Evolutionary conservation across 2,329 filamentous ascomycete genomes (phyloP).

Genomic region (Penicillium sp.): DNA sequence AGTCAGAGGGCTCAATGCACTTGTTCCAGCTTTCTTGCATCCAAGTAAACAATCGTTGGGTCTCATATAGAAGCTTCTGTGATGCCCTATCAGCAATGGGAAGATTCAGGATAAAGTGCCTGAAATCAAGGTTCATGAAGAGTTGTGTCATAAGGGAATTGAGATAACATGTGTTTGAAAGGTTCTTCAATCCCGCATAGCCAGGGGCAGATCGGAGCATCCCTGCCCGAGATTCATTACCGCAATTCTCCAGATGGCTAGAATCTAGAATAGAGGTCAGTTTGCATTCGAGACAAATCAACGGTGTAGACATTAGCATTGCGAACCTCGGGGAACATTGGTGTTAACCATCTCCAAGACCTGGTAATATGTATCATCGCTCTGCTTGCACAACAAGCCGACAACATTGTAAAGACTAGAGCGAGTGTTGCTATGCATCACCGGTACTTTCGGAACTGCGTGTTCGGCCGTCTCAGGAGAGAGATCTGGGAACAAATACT

Average conservation of each 20-base stretch:
- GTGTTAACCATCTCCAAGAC: slow-evolving; percentile 52
- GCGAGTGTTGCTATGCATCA: slow-evolving; percentile 56
- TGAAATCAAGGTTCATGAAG: slow-evolving; percentile 90
- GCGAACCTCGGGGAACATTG: slow-evolving; percentile 51
- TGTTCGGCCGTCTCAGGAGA: slow-evolving; percentile 31
- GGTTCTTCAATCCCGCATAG: slow-evolving; percentile 84
- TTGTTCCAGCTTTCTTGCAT: slow-evolving; percentile 80
- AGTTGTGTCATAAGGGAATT: slow-evolving; percentile 93
- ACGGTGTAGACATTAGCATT: neutral
- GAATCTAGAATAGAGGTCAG: neutral
- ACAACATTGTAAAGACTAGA: slow-evolving; percentile 60
- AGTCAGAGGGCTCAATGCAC: slow-evolving; percentile 66
- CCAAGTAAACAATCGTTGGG: slow-evolving; percentile 74
- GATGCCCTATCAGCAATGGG: slow-evolving; percentile 53
- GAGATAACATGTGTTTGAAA: slow-evolving; percentile 95
- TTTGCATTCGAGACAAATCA: neutral
- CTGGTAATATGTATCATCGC: slow-evolving; percentile 45
- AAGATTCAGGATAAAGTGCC: slow-evolving; percentile 73
- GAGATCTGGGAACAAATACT: slow-evolving; percentile 62
- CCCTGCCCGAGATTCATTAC: slow-evolving; percentile 61
- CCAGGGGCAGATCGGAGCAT: slow-evolving; percentile 72
- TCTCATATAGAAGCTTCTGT: slow-evolving; percentile 69
- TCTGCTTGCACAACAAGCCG: slow-evolving; percentile 52
- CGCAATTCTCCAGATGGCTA: slow-evolving; percentile 54
- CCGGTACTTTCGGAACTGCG: slow-evolving; percentile 42